Evolutionary conservation across 148 eudicot species (phyloP), one percentile per base, ranked within the genome.

Genomic region (Arbutus unedo): DNA sequence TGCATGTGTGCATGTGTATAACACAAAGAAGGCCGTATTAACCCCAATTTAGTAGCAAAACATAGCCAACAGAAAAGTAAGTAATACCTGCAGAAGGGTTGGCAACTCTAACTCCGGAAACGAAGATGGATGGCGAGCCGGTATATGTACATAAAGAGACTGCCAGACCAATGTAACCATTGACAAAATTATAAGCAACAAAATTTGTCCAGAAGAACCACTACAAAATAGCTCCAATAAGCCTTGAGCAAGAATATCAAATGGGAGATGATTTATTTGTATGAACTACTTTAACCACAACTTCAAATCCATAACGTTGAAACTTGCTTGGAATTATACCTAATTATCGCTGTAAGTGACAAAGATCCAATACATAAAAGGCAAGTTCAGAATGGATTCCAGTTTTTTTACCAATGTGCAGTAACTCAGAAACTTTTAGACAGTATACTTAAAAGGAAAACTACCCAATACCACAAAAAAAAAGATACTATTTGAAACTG

Each of bases 81-180:
- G 21, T 19, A 43, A 11, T 88, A 96, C 98, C 98, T 96, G 99
- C 77, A 94, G 82, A 79, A 94, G 96, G 59, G 98, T 96, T 45
- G 99, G 99, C 74, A 96, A 88, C 90, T 96, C 99, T 83, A 96
- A 84, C 85, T 96, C 99, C 21, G 94, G 97, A 72, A 90, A 96
- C 49, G 97, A 90, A 87, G 97, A 93, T 38, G 98, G 98, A 87
- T 93, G 94, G 82, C 89, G 93, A 81, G 95, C 91, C 21, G 98
- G 95, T 87, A 96, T 85, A 83, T 96, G 99, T 72, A 94, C 93
- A 86, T 89, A 93, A 77, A 96, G 90, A 50, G 98, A 92, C 99
- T 96, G 97, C 89, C 78, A 83, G 78, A 88, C 31, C 82, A 82
- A 73, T 44, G 81, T 53, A 70, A 70, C 74, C 55, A 84, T 70